Conservation (phyloP, 2,329 filamentous ascomycete genomes). For the Apiospora pterosperma region DNA sequence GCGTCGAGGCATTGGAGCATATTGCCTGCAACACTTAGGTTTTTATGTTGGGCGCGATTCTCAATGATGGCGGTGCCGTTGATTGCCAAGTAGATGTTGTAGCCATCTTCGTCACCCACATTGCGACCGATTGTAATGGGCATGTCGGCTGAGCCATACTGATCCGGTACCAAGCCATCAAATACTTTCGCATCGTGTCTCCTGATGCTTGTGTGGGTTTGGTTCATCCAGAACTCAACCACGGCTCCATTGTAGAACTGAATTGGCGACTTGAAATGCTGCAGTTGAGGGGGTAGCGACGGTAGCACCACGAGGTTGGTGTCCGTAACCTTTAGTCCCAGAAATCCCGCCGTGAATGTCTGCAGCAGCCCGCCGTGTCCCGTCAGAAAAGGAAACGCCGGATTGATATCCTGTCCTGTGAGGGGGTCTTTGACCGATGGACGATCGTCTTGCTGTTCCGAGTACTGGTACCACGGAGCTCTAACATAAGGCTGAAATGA, state of each 20-base stretch:
- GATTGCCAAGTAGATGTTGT: background rate
- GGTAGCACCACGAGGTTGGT: background rate
- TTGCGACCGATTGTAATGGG: background rate
- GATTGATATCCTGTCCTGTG: background rate
- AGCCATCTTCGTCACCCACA: background rate
- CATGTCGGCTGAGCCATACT: background rate
- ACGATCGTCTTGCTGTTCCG: background rate
- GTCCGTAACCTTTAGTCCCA: conserved; percentile 2
- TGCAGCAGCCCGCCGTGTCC: background rate
- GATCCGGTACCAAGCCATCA: background rate
- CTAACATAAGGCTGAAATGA: background rate
- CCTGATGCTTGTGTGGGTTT: background rate
- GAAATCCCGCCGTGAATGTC: background rate
- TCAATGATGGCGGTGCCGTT: background rate
- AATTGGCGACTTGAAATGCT: background rate
- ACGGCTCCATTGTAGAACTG: conserved; percentile 5
- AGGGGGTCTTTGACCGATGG: background rate
- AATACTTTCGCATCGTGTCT: background rate
- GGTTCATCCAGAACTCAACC: conserved; percentile 4
- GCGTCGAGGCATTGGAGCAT: background rate
- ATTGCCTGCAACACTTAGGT: background rate
- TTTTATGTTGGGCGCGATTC: background rate
- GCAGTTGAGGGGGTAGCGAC: background rate
- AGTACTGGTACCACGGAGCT: conserved; percentile 3
- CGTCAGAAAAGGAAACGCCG: background rate